Conservation (phyloP, 169 alveolate species). For the Haemoproteus tartakovskyi region DNA sequence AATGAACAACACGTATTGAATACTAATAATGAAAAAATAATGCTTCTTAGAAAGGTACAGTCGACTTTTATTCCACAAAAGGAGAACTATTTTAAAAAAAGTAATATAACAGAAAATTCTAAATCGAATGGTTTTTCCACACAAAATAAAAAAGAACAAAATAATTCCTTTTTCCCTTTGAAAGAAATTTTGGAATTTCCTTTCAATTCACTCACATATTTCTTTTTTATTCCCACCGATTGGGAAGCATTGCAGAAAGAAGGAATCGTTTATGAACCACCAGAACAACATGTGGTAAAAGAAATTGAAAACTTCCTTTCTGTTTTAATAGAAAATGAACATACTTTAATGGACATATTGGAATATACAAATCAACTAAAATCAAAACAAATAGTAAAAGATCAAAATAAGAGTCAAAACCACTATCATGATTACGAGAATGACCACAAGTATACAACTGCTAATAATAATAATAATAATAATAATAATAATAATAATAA, state of each 20-base stretch:
- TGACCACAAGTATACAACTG: neutral
- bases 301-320: constrained; percentile 35
- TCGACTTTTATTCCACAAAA: too few relatives aligned
- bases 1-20: constrained; percentile 5
- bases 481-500: too few relatives aligned
- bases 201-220: constrained; percentile 23
- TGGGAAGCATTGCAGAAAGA: neutral
- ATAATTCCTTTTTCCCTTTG: too few relatives aligned
- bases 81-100: too few relatives aligned
- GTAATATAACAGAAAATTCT: too few relatives aligned
- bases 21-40: too few relatives aligned
- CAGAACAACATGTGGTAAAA: neutral
- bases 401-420: neutral
- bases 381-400: neutral
- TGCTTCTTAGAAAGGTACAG: too few relatives aligned
- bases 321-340: constrained; percentile 37
- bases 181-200: constrained; percentile 57
- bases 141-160: too few relatives aligned
- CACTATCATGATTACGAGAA: neutral
- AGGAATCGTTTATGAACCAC: constrained; percentile 2
- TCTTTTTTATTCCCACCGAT: constrained; percentile 34
- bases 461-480: too few relatives aligned
- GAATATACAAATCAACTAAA: constrained; percentile 9
- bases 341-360: constrained; percentile 28
- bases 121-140: too few relatives aligned